These are phyloP conservation scores for Pseudogymnoascus sp. DNA, from an alignment of 2,329 filamentous ascomycete genomes.

Conservation along the genomic window DNA sequence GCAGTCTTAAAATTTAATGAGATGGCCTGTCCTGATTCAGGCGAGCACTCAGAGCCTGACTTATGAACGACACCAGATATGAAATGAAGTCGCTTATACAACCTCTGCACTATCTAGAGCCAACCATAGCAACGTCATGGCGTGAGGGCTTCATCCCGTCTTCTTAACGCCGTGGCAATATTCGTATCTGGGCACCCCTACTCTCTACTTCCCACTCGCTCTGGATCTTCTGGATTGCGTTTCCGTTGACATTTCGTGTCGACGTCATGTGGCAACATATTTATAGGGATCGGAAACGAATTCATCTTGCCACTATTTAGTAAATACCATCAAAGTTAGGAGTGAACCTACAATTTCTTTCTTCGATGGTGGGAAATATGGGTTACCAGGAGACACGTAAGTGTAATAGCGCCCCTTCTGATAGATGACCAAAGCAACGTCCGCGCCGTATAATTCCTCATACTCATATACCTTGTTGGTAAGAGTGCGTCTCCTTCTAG, in stretches of 20 bases:
- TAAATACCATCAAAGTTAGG: background rate
- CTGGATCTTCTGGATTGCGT: background rate
- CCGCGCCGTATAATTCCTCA: constrained; percentile 11
- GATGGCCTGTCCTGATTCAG: background rate
- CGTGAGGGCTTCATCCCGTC: background rate
- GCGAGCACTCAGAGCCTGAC: too few relatives aligned
- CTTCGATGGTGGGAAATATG: constrained; percentile 8
- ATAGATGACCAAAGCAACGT: constrained; percentile 14
- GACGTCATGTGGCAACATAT: background rate
- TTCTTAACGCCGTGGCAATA: background rate
- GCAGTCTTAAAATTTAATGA: background rate
- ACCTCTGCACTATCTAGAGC: background rate
- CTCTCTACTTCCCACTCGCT: background rate
- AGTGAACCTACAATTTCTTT: background rate
- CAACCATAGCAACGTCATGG: background rate
- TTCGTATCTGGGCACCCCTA: background rate
- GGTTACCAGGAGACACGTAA: constrained; percentile 3
- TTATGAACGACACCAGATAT: background rate
- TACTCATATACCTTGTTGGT: constrained; percentile 15
- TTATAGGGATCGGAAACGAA: background rate
- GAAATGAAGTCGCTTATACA: background rate
- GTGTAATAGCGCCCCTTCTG: background rate
- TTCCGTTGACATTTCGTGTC: background rate
- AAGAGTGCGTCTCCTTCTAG: constrained; percentile 13
- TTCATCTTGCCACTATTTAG: background rate